Conservation (phyloP, 2,329 filamentous ascomycete species). For the Xylariaceae sp. region DNA sequence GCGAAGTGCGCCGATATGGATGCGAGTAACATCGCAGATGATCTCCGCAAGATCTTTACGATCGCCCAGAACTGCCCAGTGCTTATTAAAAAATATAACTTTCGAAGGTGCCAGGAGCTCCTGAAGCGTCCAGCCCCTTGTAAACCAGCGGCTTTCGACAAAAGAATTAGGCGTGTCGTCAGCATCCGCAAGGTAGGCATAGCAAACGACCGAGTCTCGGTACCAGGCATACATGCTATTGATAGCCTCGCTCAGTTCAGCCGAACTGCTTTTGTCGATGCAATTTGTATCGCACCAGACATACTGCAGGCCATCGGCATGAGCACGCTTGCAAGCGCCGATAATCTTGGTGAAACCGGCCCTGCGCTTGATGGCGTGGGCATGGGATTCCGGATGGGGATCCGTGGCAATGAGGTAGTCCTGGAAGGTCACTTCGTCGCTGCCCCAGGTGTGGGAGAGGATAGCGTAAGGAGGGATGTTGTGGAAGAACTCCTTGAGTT, state of each 20-base stretch:
- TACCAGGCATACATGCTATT: slow-evolving; percentile 48
- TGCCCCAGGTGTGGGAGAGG: slow-evolving; percentile 49
- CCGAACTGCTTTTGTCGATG: slow-evolving; percentile 46
- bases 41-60: background rate
- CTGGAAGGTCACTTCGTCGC: slow-evolving; percentile 44
- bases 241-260: slow-evolving; percentile 46
- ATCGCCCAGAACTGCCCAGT: slow-evolving; percentile 27
- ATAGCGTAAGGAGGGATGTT: slow-evolving; percentile 45
- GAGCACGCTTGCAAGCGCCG: slow-evolving; percentile 40
- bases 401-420: slow-evolving; percentile 25
- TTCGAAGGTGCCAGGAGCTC: slow-evolving; percentile 33
- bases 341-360: slow-evolving; percentile 45
- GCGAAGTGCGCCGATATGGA: slow-evolving; percentile 31
- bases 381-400: background rate
- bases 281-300: slow-evolving; percentile 49
- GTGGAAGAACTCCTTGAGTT: slow-evolving; percentile 44
- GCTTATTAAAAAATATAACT: slow-evolving; percentile 35
- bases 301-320: slow-evolving; percentile 35
- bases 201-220: slow-evolving; percentile 41
- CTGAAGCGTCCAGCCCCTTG: slow-evolving; percentile 39
- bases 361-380: slow-evolving; percentile 34
- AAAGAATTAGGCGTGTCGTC: background rate
- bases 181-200: slow-evolving; percentile 44
- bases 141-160: slow-evolving; percentile 36
- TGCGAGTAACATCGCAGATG: slow-evolving; percentile 27